Conservation (phyloP, 768 basidiomycete species). For the Boletales sp. region DNA sequence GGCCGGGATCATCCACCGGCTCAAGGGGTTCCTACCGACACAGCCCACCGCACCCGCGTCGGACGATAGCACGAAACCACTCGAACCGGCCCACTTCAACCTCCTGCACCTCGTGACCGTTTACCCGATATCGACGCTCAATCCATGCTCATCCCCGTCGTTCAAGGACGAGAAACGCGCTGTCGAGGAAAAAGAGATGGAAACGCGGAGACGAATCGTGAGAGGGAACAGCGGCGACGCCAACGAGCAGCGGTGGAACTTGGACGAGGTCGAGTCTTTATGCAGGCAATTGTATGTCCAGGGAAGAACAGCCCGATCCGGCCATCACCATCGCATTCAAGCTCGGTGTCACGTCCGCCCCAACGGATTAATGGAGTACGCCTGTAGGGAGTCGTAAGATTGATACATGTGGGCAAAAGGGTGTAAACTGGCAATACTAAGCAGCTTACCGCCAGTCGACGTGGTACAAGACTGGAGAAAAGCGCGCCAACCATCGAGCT, state of each 20-base stretch:
- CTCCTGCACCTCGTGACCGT: constrained; percentile 81
- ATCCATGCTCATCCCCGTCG: constrained; percentile 77
- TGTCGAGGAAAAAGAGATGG: constrained; percentile 73
- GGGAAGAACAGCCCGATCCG: constrained; percentile 67
- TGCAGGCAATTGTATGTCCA: constrained; percentile 81
- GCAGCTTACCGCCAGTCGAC: no score
- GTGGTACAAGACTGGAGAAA: no score
- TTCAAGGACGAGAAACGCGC: constrained; percentile 78
- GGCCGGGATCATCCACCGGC: constrained; percentile 66
- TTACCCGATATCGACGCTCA: constrained; percentile 84
- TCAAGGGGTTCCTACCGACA: constrained; percentile 70
- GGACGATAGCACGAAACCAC: constrained; percentile 53
- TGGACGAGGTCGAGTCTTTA: constrained; percentile 81
- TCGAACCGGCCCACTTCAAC: constrained; percentile 91
- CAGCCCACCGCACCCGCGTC: constrained; percentile 32
- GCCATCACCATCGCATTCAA: constrained; percentile 68
- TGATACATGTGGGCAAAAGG: no score
- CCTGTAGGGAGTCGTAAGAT: no score
- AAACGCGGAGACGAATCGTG: constrained; percentile 63
- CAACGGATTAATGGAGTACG: no score
- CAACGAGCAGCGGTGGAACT: constrained; percentile 73
- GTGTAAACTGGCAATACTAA: no score
- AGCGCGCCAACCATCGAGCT: constrained; percentile 34
- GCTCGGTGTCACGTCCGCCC: no score
- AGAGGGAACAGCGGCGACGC: constrained; percentile 46